Conservation (phyloP, 176 grass and related monocot genomes). For the Chloris gayana region DNA sequence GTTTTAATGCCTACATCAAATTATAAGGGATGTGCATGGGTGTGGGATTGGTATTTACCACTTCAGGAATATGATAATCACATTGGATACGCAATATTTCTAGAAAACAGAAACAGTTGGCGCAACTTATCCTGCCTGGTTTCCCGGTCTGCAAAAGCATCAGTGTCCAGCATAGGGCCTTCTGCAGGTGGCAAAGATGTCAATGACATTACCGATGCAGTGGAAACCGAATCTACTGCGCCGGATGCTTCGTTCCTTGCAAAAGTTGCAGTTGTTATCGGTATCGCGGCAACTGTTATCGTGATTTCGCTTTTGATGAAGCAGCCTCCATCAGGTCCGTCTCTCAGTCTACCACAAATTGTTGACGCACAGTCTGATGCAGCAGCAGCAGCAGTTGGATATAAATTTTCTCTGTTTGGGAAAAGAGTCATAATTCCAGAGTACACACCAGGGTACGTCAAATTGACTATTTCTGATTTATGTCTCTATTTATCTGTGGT, state of each 20-base stretch:
- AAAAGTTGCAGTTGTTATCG: constrained; percentile 66
- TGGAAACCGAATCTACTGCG: constrained; percentile 47
- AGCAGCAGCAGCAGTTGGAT: constrained; percentile 40
- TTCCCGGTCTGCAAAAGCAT: constrained; percentile 23
- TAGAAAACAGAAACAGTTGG: constrained; percentile 29
- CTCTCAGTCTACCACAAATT: constrained; percentile 64
- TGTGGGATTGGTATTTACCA: background rate
- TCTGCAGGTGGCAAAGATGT: constrained; percentile 47
- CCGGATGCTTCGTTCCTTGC: constrained; percentile 51
- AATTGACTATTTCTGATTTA: constrained; percentile 22
- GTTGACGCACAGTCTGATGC: constrained; percentile 57
- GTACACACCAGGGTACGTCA: constrained; percentile 72
- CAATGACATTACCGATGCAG: constrained; percentile 42
- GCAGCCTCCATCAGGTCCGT: constrained; percentile 50
- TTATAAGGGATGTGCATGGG: background rate
- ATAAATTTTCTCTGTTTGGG: constrained; percentile 66
- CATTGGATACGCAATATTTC: constrained; percentile 21
- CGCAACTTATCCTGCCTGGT: constrained; percentile 31
- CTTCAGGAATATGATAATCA: background rate
- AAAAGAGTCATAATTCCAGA: constrained; percentile 75
- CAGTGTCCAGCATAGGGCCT: constrained; percentile 44
- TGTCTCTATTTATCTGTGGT: background rate
- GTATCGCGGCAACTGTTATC: constrained; percentile 56
- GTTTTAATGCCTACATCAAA: background rate
- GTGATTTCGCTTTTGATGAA: constrained; percentile 56